Percentiles rank a stretch among this genome's conserved stretches.
Evolutionary conservation across 768 basidiomycete genomes (phyloP).

Genomic region (Gelatoporia subvermispora): DNA sequence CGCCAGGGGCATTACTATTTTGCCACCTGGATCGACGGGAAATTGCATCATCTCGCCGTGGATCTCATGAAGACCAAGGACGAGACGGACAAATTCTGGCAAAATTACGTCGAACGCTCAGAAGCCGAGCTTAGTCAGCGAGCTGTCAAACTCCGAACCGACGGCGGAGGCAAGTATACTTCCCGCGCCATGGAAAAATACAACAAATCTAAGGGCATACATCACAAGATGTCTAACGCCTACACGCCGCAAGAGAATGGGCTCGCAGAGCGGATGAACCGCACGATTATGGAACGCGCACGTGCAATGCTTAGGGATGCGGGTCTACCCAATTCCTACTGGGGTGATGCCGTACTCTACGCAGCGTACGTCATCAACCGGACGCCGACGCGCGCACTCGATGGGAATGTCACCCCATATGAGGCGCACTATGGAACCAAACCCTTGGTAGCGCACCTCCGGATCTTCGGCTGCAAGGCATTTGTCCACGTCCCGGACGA

Average conservation of each 20-base stretch:
- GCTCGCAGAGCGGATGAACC: conserved; percentile 32
- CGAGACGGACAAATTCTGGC: background rate
- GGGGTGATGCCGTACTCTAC: conserved; percentile 25
- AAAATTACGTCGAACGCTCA: background rate
- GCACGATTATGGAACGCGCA: conserved; percentile 15
- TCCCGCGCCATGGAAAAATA: background rate
- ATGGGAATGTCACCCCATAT: conserved; percentile 13
- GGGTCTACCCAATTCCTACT: conserved; percentile 14
- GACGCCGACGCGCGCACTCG: conserved; percentile 9
- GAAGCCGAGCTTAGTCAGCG: conserved; percentile 1
- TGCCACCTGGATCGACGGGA: conserved; percentile 16
- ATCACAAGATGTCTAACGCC: conserved; percentile 12
- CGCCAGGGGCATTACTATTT: conserved; percentile 12
- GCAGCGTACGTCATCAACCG: conserved; percentile 18
- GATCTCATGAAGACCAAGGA: conserved; percentile 2
- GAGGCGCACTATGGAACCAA: conserved; percentile 12
- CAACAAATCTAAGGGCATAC: background rate
- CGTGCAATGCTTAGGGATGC: conserved; percentile 9
- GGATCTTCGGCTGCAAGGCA: conserved; percentile 8
- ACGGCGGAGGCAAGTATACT: conserved; percentile 5
- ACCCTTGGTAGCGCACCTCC: conserved; percentile 13
- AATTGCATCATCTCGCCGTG: conserved; percentile 5
- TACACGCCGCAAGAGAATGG: conserved; percentile 27
- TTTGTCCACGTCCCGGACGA: conserved; percentile 7
- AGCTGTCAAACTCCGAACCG: background rate